Base-by-base conservation (phyloP, 1,139 yeast species). In the Taphrina deformans region DNA sequence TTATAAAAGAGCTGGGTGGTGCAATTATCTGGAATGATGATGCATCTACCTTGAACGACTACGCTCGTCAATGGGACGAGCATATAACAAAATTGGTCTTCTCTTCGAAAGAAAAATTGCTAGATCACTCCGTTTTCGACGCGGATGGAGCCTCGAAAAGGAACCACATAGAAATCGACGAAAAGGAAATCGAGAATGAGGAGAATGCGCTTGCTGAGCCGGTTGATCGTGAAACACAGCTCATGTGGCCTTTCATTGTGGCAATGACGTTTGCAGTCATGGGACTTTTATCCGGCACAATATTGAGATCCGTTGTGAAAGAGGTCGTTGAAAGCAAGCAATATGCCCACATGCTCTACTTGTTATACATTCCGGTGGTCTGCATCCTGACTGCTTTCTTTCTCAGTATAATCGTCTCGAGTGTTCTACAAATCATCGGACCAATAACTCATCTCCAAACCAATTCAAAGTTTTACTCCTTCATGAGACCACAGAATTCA, bases 21-120 rank as follows among this genome's bases (percentile, higher is more conserved):
- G 55, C 67, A 2, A 44, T 68, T 23, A 63, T 68, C 55, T 68
- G 69, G 69, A 48, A 68, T 14, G 69, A 68, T 35, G 67, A 63
- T 33, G 68, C 67, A 18, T 35, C 63, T 2, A 59, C 48, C 18
- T 21, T 59, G n/a, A 50, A 31, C 18, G 63, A 59, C 21, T 59
- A 59, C 38, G 63, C 63, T 27, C 56, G 56, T 0, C 21, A 59
- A 27, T 59, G 63, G 63, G 55, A 56, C 9, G 61, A 60, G 44
- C 51, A 65, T 29, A 59, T 59, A 29, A 50, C 56, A 4, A 35
- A 40, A 35, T 31, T 59, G 21, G 63, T 59, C 21, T 59, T 38
- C 31, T 48, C 63, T 3, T 56, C 48, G 21, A 59, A 59, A 50
- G 24, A 35, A 4, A 59, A 59, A 50, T 44, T 59, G 29, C 26